Base-by-base conservation (phyloP, 2,329 filamentous ascomycete genomes). In the Lecanosticta acicola region DNA sequence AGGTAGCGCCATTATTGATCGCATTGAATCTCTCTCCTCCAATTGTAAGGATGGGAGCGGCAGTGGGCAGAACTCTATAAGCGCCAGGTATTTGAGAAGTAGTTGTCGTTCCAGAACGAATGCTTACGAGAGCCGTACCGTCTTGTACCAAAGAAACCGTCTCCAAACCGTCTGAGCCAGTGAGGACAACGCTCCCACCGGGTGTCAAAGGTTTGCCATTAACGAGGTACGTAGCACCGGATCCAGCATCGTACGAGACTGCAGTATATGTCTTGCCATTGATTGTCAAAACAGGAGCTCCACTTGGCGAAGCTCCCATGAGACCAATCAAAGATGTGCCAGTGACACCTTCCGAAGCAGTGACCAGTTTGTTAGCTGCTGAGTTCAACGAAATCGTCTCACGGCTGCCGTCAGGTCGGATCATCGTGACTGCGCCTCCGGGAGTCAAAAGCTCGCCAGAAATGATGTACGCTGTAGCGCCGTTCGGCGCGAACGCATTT, bases 191-290 rank as follows among this genome's bases (percentile, higher is more conserved):
- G 9, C 47, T 44, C 11, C 56, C 57, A 10, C 68, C 69, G 0
- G 69, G 66, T 0, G 64, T 69, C 4, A 73, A 61, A 3, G 62
- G 59, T 10, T 61, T 55, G 3, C 62, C 64, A 17, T 59, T 60
- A 33, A 73, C 65, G 1, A 66, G 26, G 46, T 69, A 70, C 0
- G 59, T 61, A 1, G 62, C 63, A 7, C 65, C 65, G 8, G 57
- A 46, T 4, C 63, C 51, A 19, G 36, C 21, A 24, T 45, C 60
- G 32, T 61, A 52, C 8, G 54, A 51, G 17, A 58, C 37, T 10
- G 61, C 55, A 4, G 51, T 58, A 49, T 59, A 63, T 1, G 49
- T 59, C 17, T 54, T 32, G 11, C 50, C 54, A 10, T 55, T 48
- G 20, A 65, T 53, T 1, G 60, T 64, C 38, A 63, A 51, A 11